These are phyloP conservation scores for Rhodotorula paludigena DNA, from an alignment of 768 basidiomycete species.

Conservation along the genomic window DNA sequence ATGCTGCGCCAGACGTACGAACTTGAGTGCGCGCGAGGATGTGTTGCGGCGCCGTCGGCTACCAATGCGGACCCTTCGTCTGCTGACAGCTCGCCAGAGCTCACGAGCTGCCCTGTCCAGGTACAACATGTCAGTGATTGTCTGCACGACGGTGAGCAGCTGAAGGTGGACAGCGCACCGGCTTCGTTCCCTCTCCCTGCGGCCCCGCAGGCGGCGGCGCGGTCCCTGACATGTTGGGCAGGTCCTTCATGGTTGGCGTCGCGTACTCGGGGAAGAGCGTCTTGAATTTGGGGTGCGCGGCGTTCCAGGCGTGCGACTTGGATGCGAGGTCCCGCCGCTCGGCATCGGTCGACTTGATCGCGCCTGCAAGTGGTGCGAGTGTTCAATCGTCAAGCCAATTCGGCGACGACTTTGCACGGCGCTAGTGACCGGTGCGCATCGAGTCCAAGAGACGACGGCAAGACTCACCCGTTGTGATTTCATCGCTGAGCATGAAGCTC, in stretches of 20 bases:
- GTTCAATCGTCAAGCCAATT: no score
- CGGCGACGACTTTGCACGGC: background rate
- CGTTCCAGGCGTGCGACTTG: conserved; percentile 80
- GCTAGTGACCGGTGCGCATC: background rate
- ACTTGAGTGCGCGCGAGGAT: no score
- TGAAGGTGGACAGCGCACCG: conserved; percentile 12
- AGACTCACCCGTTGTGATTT: conserved; percentile 69
- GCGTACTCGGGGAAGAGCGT: conserved; percentile 59
- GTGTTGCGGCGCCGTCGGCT: no score
- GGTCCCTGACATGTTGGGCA: conserved; percentile 79
- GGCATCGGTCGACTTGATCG: conserved; percentile 68
- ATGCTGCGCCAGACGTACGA: no score
- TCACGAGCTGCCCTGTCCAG: background rate
- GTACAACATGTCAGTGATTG: background rate
- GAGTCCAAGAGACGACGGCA: no score
- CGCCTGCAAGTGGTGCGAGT: conserved; percentile 53
- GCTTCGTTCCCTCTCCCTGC: conserved; percentile 5
- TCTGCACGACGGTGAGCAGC: background rate
- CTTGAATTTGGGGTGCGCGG: conserved; percentile 47
- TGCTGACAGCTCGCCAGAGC: no score
- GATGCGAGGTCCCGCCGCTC: conserved; percentile 74
- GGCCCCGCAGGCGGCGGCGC: background rate
- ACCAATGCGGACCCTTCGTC: no score
- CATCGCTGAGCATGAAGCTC: conserved; percentile 90
- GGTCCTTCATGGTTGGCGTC: conserved; percentile 59